A percentile compares a stretch with the other conserved stretches of the same genome.
Evolutionary conservation across 495 filamentous ascomycete species (phyloP).

Genomic region (Aspergillus heteromorphus): DNA sequence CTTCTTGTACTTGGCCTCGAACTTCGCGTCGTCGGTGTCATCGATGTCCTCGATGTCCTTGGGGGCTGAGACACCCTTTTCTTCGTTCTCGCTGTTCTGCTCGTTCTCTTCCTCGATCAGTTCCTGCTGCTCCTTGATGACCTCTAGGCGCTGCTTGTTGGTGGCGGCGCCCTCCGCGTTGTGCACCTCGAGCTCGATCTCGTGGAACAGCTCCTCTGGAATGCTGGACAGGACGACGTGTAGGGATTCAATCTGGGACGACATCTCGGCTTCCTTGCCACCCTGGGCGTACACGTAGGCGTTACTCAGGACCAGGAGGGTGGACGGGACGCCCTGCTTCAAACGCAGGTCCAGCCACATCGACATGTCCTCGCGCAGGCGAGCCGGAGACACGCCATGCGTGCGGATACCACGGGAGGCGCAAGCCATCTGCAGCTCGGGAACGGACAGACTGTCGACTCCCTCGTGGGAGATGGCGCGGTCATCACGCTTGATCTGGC

Average conservation of each 20-base stretch:
- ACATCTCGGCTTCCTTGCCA: conserved; percentile 82
- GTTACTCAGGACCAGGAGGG: conserved; percentile 91
- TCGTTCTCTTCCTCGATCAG: conserved; percentile 95
- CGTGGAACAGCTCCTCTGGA: conserved; percentile 97
- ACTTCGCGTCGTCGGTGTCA: conserved; percentile 53
- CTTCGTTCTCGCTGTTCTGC: conserved; percentile 73
- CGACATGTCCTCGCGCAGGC: conserved; percentile 84
- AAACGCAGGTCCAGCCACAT: conserved; percentile 94
- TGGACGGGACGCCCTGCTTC: conserved; percentile 88
- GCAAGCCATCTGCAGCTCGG: conserved; percentile 87
- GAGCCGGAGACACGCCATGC: conserved; percentile 79
- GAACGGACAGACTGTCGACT: conserved; percentile 84
- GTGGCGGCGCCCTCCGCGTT: conserved; percentile 95
- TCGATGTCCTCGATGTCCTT: conserved; percentile 81
- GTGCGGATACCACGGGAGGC: conserved; percentile 89
- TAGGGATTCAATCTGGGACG: conserved; percentile 87
- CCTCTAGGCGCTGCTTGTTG: conserved; percentile 98
- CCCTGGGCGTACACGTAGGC: conserved; percentile 87
- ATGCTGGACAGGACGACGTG: conserved; percentile 89
- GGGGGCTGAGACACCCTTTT: conserved; percentile 46
- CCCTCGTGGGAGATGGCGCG: conserved; percentile 92
- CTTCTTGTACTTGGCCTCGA: conserved; percentile 21
- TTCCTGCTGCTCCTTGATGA: conserved; percentile 97
- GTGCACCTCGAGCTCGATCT: conserved; percentile 98
- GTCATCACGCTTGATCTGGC: conserved; percentile 98